Base-by-base conservation (phyloP, 2,329 filamentous ascomycete species). In the Pezicula neosporulosa region DNA sequence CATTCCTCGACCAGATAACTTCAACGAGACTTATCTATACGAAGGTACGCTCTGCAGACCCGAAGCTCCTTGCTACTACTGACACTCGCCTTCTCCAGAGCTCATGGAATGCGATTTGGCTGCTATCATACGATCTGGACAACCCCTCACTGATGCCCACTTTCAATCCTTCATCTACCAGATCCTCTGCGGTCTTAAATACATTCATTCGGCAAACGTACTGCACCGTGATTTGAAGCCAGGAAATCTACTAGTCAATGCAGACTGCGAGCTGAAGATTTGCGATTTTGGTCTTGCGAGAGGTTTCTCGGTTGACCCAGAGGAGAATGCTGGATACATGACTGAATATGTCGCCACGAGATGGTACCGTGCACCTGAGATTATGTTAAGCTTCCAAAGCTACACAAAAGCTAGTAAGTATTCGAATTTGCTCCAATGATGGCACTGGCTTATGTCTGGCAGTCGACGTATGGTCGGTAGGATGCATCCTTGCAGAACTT, bases 101-200 rank as follows among this genome's bases (percentile, higher is more conserved):
- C 80, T 99, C 71, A 99, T 99, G 94, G 94, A 99, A 70, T 97
- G 94, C 75, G 94, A 99, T 74, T 74, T 99, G 69, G 94, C 94
- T 30, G 94, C 94, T 60, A 99, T 99, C 70, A 97, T 99, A 65
- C 86, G 94, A 61, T 97, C 93, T 39, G 94, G 94, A 56, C 94
- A 99, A 71, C 92, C 94, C 44, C 79, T 99, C 68, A 99, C 94
- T 66, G 94, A 99, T 68, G 94, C 94, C 50, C 94, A 99, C 73
- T 99, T 99, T 78, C 94, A 99, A 74, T 97, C 94, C 48, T 99
- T 99, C 76, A 97, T 99, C 75, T 99, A 99, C 78, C 94, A 99
- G 80, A 99, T 99, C 61, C 87, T 99, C 6, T 97, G 94, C 70
- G 94, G 94, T 58, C 80, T 99, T 63, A 99, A 99, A 78, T 99